A percentile compares a stretch with the other conserved stretches of the same genome.
Conservation (phyloP, 768 basidiomycete species). For the Pisolithus albus region DNA sequence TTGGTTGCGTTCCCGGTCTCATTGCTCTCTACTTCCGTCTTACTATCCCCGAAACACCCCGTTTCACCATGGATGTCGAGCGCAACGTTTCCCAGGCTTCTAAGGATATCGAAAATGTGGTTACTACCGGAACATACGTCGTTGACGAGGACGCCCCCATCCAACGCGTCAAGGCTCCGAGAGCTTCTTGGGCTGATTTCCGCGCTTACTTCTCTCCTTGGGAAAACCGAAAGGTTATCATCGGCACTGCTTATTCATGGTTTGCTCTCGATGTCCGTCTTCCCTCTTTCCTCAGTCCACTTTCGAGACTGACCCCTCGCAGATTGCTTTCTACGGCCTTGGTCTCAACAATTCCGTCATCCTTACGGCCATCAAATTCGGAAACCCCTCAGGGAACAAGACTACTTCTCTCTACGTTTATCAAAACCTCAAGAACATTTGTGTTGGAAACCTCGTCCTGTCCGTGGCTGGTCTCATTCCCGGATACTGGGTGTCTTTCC, state of each 20-base stretch:
- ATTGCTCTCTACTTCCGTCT: conserved; percentile 88
- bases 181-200: conserved; percentile 67
- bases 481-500: conserved; percentile 53
- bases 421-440: conserved; percentile 54
- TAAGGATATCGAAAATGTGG: conserved; percentile 64
- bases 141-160: conserved; percentile 51
- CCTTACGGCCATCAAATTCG: conserved; percentile 62
- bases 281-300: neutral
- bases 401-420: conserved; percentile 39
- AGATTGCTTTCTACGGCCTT: conserved; percentile 87
- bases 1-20: conserved; percentile 76
- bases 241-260: conserved; percentile 80
- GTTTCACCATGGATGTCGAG: conserved; percentile 89
- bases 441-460: conserved; percentile 70
- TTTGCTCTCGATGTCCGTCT: conserved; percentile 73
- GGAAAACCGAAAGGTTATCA: conserved; percentile 72
- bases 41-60: conserved; percentile 88
- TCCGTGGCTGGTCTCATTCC: conserved; percentile 76
- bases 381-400: conserved; percentile 29
- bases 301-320: conserved; percentile 2
- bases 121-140: conserved; percentile 41
- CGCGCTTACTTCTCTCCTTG: conserved; percentile 56
- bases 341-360: conserved; percentile 79
- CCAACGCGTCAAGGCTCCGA: conserved; percentile 62
- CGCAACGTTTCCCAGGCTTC: conserved; percentile 70